Conservation (phyloP, 176 grass and related monocot genomes). For the Olyra latifolia region DNA sequence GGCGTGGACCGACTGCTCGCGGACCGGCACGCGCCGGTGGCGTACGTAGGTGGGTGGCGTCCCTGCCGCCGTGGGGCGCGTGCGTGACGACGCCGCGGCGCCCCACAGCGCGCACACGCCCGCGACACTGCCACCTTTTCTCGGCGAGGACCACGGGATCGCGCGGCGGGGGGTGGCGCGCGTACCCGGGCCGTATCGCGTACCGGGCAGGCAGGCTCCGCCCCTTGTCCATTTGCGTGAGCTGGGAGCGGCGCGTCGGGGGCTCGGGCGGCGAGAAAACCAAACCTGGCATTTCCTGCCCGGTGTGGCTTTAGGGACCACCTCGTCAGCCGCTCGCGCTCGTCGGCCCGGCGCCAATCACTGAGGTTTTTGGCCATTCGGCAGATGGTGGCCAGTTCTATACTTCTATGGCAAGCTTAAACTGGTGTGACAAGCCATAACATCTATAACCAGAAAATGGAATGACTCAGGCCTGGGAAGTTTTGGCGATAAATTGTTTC, state of each 20-base stretch:
- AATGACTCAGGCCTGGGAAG: too few relatives aligned
- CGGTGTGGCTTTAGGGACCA: neutral
- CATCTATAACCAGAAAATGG: too few relatives aligned
- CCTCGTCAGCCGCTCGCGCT: neutral
- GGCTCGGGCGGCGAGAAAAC: neutral
- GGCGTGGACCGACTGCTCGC: slow-evolving; percentile 32
- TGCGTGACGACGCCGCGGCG: slow-evolving; percentile 8
- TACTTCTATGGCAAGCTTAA: too few relatives aligned
- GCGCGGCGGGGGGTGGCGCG: neutral
- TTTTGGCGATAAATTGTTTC: too few relatives aligned
- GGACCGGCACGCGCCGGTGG: slow-evolving; percentile 33
- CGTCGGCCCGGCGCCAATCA: neutral
- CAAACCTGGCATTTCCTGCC: neutral
- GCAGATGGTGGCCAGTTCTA: too few relatives aligned
- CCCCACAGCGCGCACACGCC: slow-evolving; percentile 32
- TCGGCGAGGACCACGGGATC: slow-evolving; percentile 17
- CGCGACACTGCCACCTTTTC: slow-evolving; percentile 16
- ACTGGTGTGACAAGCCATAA: too few relatives aligned
- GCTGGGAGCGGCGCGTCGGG: neutral
- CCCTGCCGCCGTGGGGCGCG: neutral
- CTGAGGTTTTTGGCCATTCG: neutral
- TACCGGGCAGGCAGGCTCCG: slow-evolving; percentile 3
- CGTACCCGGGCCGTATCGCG: slow-evolving; percentile 14
- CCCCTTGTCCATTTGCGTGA: neutral
- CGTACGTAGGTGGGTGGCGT: neutral